phyloP scores from a whole-genome alignment of 441 rosid species.

The Hura crepitans region DNA sequence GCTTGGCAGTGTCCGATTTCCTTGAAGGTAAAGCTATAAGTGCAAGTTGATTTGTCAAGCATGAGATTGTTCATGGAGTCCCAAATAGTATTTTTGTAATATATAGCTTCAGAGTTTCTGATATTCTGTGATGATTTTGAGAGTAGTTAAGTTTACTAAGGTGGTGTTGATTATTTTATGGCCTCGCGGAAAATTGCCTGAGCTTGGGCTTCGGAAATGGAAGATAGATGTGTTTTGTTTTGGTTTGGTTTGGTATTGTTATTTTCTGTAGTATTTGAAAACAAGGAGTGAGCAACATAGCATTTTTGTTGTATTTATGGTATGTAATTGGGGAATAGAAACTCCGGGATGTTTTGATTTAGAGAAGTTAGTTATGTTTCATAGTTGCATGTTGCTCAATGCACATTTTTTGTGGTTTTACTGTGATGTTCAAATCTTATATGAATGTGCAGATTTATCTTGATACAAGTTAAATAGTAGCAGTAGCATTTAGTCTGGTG shows the following conservation, averaged over 20 bases:
- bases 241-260: not conserved
- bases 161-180: slow-evolving; percentile 40
- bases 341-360: not conserved
- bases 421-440: not conserved
- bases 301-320: slow-evolving; percentile 13
- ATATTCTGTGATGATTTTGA: slow-evolving; percentile 19
- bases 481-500: too few relatives aligned
- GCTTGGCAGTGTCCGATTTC: not conserved
- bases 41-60: not conserved
- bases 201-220: too few relatives aligned
- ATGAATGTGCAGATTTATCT: not conserved
- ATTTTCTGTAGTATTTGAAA: slow-evolving; percentile 9
- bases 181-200: slow-evolving; percentile 39
- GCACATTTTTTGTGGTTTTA: too few relatives aligned
- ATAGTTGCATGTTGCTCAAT: not conserved
- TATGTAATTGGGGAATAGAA: slow-evolving; percentile 22
- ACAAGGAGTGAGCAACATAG: not conserved
- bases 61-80: not conserved
- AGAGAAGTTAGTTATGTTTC: not conserved
- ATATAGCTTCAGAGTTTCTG: slow-evolving; percentile 31
- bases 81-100: not conserved
- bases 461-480: not conserved
- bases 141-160: slow-evolving; percentile 37
- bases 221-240: slow-evolving; percentile 18
- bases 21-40: slow-evolving; percentile 2